These are phyloP conservation scores for Aspergillus versicolor DNA, from an alignment of 2,329 filamentous ascomycete species.

Conservation along the genomic window DNA sequence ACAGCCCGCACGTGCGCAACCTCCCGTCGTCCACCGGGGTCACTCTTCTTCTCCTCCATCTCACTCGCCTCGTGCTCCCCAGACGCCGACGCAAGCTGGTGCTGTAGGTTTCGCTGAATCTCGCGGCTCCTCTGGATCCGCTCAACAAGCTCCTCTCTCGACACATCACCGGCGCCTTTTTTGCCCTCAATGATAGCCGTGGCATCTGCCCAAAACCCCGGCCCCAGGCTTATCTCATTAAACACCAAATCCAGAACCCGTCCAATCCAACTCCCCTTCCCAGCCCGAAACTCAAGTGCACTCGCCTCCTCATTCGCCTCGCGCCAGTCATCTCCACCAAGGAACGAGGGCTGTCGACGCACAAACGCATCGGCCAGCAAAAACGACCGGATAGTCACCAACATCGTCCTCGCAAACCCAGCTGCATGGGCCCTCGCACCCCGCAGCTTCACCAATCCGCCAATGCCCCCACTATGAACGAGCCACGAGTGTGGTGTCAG, in stretches of 20 bases:
- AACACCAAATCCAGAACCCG: slow-evolving; percentile 21
- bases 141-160: slow-evolving; percentile 3
- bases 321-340: slow-evolving; percentile 18
- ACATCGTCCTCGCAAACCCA: slow-evolving; percentile 20
- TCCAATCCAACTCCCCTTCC: slow-evolving; percentile 13
- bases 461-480: slow-evolving; percentile 21
- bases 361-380: slow-evolving; percentile 20
- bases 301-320: slow-evolving; percentile 12
- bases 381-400: slow-evolving; percentile 21
- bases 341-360: slow-evolving; percentile 20
- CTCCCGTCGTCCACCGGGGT: background rate
- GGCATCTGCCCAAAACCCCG: slow-evolving; percentile 18
- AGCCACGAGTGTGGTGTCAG: slow-evolving; percentile 19
- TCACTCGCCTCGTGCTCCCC: background rate
- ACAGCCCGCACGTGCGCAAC: background rate
- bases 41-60: background rate
- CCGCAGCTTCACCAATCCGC: slow-evolving; percentile 14
- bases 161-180: background rate
- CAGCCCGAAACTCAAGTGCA: slow-evolving; percentile 10
- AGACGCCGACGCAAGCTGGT: slow-evolving; percentile 7
- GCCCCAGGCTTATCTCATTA: slow-evolving; percentile 20
- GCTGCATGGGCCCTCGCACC: slow-evolving; percentile 15
- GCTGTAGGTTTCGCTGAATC: slow-evolving; percentile 10
- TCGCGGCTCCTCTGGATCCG: slow-evolving; percentile 14
- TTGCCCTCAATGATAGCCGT: slow-evolving; percentile 10